phyloP scores from a whole-genome alignment of 306 rosid species.

The Malus orientalis region DNA sequence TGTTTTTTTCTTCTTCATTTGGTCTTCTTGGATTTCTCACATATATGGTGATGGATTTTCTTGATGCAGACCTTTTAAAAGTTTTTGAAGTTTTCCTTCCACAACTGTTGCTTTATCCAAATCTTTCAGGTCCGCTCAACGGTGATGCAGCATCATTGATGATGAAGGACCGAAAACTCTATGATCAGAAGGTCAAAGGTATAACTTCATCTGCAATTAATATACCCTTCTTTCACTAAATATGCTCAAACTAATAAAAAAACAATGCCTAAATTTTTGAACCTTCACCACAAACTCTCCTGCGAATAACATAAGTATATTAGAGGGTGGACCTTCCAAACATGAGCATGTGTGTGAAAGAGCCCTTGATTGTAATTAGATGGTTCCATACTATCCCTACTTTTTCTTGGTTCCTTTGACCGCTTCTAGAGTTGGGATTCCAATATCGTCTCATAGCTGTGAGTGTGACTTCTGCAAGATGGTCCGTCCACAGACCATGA shows the following conservation, averaged over 20 bases:
- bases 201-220: not conserved
- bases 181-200: constrained; percentile 95
- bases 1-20: not conserved
- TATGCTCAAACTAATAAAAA: not conserved
- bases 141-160: constrained; percentile 93
- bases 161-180: constrained; percentile 76
- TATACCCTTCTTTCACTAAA: not conserved
- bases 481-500: too few species aligned
- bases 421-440: too few species aligned
- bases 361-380: too few species aligned
- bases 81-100: constrained; percentile 98
- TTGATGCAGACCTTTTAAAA: constrained; percentile 71
- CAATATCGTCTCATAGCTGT: too few species aligned
- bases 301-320: too few species aligned
- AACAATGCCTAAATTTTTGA: not conserved
- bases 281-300: not conserved
- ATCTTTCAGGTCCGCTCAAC: constrained; percentile 90
- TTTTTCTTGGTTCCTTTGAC: too few species aligned
- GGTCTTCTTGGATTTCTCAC: not conserved
- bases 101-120: constrained; percentile 91
- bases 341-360: too few species aligned
- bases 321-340: too few species aligned
- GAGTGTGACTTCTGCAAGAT: too few species aligned
- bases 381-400: too few species aligned
- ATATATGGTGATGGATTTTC: not conserved